Conservation (phyloP, 352 stramenopile genomes). For the Phytophthora pinifolia region DNA sequence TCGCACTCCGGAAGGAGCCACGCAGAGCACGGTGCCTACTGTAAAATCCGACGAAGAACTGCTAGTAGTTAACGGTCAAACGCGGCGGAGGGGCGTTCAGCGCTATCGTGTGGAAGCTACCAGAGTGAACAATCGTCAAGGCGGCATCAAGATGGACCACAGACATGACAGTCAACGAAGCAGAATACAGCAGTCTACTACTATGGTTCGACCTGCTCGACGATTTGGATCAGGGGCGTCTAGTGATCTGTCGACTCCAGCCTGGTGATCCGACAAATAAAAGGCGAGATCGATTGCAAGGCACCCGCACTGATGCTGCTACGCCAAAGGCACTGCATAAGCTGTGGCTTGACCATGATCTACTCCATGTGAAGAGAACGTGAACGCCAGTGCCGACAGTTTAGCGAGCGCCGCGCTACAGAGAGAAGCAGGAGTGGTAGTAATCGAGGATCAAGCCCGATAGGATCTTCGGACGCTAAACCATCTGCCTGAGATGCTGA, state of each 20-base stretch:
- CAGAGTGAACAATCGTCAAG: constrained; percentile 2
- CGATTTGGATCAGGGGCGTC: neutral
- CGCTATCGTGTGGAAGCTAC: constrained; percentile 20
- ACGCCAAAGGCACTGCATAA: neutral
- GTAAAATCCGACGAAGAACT: constrained; percentile 1
- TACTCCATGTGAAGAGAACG: no score
- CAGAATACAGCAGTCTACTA: constrained; percentile 14
- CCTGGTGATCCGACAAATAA: constrained; percentile 6
- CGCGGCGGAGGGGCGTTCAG: constrained; percentile 3
- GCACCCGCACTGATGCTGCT: neutral
- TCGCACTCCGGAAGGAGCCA: neutral
- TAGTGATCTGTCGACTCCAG: constrained; percentile 10
- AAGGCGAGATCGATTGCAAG: constrained; percentile 3
- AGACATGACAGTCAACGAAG: constrained; percentile 22
- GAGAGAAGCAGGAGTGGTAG: fast-evolving
- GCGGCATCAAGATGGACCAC: neutral
- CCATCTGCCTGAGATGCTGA: no score
- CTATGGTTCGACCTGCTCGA: neutral
- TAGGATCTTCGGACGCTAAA: no score
- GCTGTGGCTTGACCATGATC: no score
- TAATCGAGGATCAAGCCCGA: no score
- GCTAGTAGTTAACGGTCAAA: constrained; percentile 16
- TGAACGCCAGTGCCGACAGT: no score
- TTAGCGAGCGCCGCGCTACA: no score
- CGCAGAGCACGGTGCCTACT: neutral